A percentile compares a stretch with the other conserved stretches of the same genome.
phyloP scores from a whole-genome alignment of 2,329 filamentous ascomycete species.

The Xylaria sp. region DNA sequence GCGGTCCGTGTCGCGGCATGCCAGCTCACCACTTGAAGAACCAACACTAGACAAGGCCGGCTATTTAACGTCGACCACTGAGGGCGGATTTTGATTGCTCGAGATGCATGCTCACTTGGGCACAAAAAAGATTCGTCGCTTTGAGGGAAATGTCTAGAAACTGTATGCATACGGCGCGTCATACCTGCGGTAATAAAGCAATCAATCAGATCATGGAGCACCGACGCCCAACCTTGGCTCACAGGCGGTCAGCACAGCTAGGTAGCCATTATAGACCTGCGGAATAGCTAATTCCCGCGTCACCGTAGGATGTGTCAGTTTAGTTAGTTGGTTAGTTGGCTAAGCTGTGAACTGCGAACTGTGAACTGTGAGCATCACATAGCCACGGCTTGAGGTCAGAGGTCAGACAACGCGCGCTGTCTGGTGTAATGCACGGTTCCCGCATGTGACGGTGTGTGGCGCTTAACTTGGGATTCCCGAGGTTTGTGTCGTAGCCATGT shows the following conservation, averaged over 20 bases:
- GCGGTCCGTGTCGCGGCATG: constrained; percentile 18
- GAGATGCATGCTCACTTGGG: neutral
- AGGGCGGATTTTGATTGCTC: neutral
- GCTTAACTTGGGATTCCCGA: constrained; percentile 6
- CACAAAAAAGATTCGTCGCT: constrained; percentile 22
- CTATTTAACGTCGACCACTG: constrained; percentile 10
- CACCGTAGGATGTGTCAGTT: neutral
- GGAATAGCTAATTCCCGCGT: neutral
- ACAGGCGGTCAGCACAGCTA: constrained; percentile 12
- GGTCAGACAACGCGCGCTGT: neutral
- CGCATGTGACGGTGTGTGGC: constrained; percentile 15
- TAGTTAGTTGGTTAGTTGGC: neutral
- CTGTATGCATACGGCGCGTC: constrained; percentile 27
- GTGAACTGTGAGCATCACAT: constrained; percentile 8
- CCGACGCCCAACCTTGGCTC: constrained; percentile 7
- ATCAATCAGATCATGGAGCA: neutral
- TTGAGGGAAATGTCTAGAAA: neutral
- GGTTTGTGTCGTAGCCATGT: constrained; percentile 6
- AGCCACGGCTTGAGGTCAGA: constrained; percentile 1
- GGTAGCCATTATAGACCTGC: neutral
- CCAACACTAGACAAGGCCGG: neutral
- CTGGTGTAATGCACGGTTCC: neutral
- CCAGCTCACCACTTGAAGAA: constrained; percentile 33
- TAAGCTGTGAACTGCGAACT: neutral
- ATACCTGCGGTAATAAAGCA: constrained; percentile 28